A percentile compares a stretch with the other conserved stretches of the same genome.
Evolutionary conservation across 345 rosid genomes (phyloP).

Genomic region (Hibiscus tridactylites): DNA sequence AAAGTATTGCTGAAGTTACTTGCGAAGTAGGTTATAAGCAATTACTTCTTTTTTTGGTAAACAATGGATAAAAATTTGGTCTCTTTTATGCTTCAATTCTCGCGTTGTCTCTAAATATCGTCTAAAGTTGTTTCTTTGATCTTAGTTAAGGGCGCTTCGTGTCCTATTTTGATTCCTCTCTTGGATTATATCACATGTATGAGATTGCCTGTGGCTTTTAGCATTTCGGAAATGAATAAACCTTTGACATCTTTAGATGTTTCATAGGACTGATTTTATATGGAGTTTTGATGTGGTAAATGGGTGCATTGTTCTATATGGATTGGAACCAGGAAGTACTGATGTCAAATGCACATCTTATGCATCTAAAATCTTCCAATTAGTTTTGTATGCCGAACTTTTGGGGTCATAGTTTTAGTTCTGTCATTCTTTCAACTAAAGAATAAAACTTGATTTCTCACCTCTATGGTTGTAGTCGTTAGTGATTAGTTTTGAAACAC

Average conservation of each 20-base stretch:
- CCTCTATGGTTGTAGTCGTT: neutral
- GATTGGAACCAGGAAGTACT: neutral
- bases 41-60: neutral
- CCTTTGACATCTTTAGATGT: neutral
- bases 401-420: neutral
- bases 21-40: constrained; percentile 23
- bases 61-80: neutral
- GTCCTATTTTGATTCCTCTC: neutral
- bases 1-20: constrained; percentile 9
- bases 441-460: neutral
- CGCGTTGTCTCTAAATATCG: neutral
- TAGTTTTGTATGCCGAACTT: neutral
- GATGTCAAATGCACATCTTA: neutral
- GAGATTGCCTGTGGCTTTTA: neutral
- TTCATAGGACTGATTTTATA: neutral
- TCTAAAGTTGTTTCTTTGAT: neutral
- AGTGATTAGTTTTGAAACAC: neutral
- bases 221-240: neutral
- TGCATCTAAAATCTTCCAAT: neutral
- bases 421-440: neutral
- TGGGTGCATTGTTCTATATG: neutral
- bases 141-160: neutral
- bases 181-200: neutral
- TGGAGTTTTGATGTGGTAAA: neutral
- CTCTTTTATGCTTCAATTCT: neutral